Percentiles rank a stretch among this genome's conserved stretches.
These are phyloP conservation scores for Thalassiosira allenii DNA, from an alignment of 352 stramenopile species.

Conservation along the genomic window DNA sequence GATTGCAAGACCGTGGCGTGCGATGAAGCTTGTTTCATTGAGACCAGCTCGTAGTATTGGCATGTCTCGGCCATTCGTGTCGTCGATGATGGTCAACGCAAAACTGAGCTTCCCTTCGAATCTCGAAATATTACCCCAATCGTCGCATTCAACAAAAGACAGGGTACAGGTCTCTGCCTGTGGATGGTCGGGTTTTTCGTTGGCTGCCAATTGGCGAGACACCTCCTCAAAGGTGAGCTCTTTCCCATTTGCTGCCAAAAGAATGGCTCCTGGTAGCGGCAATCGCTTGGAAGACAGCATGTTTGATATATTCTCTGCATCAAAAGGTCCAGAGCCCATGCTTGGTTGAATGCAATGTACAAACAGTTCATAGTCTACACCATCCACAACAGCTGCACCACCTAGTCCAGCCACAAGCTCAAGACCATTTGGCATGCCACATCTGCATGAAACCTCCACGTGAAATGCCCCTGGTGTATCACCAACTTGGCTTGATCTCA, in stretches of 20 bases:
- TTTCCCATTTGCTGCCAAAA: slow-evolving; percentile 58
- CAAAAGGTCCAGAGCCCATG: neutral
- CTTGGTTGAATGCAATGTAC: slow-evolving; percentile 48
- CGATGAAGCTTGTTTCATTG: slow-evolving; percentile 44
- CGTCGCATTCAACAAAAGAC: slow-evolving; percentile 66
- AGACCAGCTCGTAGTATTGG: slow-evolving; percentile 66
- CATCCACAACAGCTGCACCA: slow-evolving; percentile 48
- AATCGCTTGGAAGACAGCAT: slow-evolving; percentile 29
- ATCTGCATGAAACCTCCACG: slow-evolving; percentile 22
- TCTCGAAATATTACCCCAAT: slow-evolving; percentile 60
- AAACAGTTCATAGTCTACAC: slow-evolving; percentile 47
- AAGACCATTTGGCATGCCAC: slow-evolving; percentile 40
- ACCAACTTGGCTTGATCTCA: slow-evolving; percentile 4
- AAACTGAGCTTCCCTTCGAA: slow-evolving; percentile 49
- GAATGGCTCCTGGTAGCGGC: slow-evolving; percentile 60
- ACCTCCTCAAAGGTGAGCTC: slow-evolving; percentile 32
- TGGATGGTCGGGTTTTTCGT: slow-evolving; percentile 21
- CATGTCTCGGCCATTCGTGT: slow-evolving; percentile 79
- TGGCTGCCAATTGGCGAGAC: slow-evolving; percentile 14
- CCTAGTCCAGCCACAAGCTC: slow-evolving; percentile 47
- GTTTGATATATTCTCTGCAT: slow-evolving; percentile 15
- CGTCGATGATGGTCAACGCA: slow-evolving; percentile 73
- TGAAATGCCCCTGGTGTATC: slow-evolving; percentile 7
- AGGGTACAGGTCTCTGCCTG: slow-evolving; percentile 46
- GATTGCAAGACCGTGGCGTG: slow-evolving; percentile 58